A percentile compares a stretch with the other conserved stretches of the same genome.
Evolutionary conservation across 805 yeast genomes (phyloP).

Genomic region (Kuraishia ogatae): DNA sequence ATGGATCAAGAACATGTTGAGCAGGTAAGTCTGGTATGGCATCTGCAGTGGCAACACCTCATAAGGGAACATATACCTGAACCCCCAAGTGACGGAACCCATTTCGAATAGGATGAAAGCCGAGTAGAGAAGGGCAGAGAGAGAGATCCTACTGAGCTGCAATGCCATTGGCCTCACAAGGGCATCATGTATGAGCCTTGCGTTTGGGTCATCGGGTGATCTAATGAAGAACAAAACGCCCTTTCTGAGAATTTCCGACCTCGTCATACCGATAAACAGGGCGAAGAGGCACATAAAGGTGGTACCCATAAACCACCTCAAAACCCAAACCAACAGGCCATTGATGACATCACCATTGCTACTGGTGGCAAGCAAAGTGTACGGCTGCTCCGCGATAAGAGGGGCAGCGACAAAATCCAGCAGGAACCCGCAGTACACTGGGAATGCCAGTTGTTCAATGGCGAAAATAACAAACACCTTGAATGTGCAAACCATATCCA

Average conservation of each 20-base stretch:
- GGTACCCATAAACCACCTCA: slow-evolving; percentile 71
- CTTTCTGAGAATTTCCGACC: slow-evolving; percentile 64
- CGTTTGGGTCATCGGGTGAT: slow-evolving; percentile 91
- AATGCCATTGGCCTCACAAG: slow-evolving; percentile 63
- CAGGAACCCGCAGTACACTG: slow-evolving; percentile 76
- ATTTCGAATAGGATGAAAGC: slow-evolving; percentile 67
- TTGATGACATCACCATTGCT: not conserved
- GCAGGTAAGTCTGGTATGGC: not conserved
- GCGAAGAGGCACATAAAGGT: slow-evolving; percentile 84
- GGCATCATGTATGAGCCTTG: slow-evolving; percentile 81
- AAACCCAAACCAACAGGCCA: slow-evolving; percentile 3
- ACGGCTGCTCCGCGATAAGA: slow-evolving; percentile 21
- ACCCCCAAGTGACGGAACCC: slow-evolving; percentile 49
- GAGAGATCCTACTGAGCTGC: slow-evolving; percentile 63
- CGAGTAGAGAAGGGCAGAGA: slow-evolving; percentile 71
- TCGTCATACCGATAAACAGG: slow-evolving; percentile 73
- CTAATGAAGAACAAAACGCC: slow-evolving; percentile 90
- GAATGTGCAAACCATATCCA: slow-evolving; percentile 49
- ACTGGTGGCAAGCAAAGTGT: not conserved
- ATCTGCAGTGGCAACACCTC: slow-evolving; percentile 16
- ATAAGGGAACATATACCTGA: slow-evolving; percentile 28
- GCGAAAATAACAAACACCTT: slow-evolving; percentile 72
- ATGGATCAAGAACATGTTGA: slow-evolving; percentile 15
- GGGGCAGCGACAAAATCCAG: slow-evolving; percentile 66
- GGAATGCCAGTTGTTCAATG: slow-evolving; percentile 78